Base-by-base conservation (phyloP, 1,284 basidiomycete species). In the Moesziomyces sp. region DNA sequence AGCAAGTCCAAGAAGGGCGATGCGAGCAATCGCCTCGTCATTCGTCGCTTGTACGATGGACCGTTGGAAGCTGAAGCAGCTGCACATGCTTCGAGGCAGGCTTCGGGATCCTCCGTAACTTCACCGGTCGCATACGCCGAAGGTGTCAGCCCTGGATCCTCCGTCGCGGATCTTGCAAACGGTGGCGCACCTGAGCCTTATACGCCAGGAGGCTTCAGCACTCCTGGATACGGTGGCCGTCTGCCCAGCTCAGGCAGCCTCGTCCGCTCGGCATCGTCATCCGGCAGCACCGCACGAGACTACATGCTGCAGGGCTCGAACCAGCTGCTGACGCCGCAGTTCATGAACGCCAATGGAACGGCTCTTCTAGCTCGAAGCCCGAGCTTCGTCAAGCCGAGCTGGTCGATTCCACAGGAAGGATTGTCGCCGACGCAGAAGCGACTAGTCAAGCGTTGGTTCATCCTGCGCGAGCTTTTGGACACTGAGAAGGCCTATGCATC, bases 401-500 rank as follows among this genome's bases (percentile, higher is more conserved):
- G 70, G 64, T 61, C 65, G 14, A 66, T 71, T 21, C 53, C 69
- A 8, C 65, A 73, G 33, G 77, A 72, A 4, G 52, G 69, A 8
- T 52, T 74, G 13, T 21, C 68, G 40, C 52, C 49, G 47, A 58
- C 79, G 16, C 63, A 73, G 18, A 85, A 84, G 65, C 46, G 67
- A n/a, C 78, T 87, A 40, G 86, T 91, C 19, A 95, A 93, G 85
- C 89, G 94, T 26, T 88, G 90, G 24, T 91, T 96, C 81, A 91
- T 93, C 1, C 86, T 97, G 38, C 88, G 90, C 49, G 94, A 97
- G 58, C 72, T 83, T 18, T 49, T 79, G 19, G 79, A 82, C 45
- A 94, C 93, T 21, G 94, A 97, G 83, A 87, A 91, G 28, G 90
- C 91, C 0, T 96, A 96, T 84, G 92, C 94, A 1, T 90, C 89